A percentile compares a stretch with the other conserved stretches of the same genome.
Evolutionary conservation across 371 early-diverging fungal genomes (phyloP).

Genomic region (Mucor irregularis): DNA sequence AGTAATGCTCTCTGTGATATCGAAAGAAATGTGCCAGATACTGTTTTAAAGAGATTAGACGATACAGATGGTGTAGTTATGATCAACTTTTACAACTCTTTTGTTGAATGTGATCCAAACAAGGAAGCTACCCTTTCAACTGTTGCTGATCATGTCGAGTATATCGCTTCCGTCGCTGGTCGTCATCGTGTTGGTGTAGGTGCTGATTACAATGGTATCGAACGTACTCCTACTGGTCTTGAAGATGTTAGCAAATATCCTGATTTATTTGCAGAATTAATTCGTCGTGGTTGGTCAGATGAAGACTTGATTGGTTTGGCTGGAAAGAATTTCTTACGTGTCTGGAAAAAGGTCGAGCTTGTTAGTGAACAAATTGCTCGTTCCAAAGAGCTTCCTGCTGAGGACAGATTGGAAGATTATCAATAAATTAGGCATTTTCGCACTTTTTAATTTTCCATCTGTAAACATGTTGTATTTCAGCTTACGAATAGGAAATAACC

Average conservation of each 20-base stretch:
- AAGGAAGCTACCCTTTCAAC: constrained; percentile 47
- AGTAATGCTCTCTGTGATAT: constrained; percentile 54
- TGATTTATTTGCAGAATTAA: constrained; percentile 58
- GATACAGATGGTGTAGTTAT: constrained; percentile 67
- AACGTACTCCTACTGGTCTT: constrained; percentile 51
- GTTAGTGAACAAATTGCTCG: constrained; percentile 32
- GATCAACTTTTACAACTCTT: constrained; percentile 60
- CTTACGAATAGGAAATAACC: no score
- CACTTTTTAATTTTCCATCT: no score
- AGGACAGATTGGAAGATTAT: constrained; percentile 25
- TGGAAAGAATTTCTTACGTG: constrained; percentile 54
- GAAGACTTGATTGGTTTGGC: constrained; percentile 57
- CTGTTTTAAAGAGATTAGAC: constrained; percentile 46
- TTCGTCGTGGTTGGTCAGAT: constrained; percentile 60
- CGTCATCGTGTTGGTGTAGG: constrained; percentile 63
- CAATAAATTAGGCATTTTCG: no score
- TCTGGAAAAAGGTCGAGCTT: constrained; percentile 50
- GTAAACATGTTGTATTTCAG: no score
- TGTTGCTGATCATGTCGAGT: constrained; percentile 64
- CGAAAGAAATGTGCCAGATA: constrained; percentile 70
- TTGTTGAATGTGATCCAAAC: constrained; percentile 47
- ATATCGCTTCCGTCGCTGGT: constrained; percentile 59
- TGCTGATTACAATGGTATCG: constrained; percentile 69
- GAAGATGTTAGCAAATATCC: constrained; percentile 72
- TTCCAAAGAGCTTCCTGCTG: constrained; percentile 32